Evolutionary conservation across 805 yeast genomes (phyloP), one percentile per base, ranked within the genome.

Genomic region (Maudiozyma pseudohumilis): DNA sequence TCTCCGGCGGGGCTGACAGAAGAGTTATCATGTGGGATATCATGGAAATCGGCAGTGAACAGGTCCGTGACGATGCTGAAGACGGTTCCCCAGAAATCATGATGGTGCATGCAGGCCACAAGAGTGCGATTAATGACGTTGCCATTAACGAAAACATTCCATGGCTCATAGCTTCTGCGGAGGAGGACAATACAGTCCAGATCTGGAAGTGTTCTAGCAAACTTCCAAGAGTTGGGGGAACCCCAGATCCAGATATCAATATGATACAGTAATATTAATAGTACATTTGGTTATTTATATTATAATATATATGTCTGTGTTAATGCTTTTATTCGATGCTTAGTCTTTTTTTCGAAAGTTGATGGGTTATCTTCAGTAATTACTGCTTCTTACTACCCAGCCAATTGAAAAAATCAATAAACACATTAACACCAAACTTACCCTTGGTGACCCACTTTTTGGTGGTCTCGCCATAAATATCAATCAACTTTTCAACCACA

Each of bases 61-160:
- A 84, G 56, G 70, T 69, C 11, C 87, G 77, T 47, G 95, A 85
- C 47, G 95, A 86, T 53, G 82, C 86, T 22, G 94, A 82, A 46
- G 96, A 86, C 51, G 96, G 94, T 28, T 81, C 81, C 20, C 89
- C 95, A 4, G 96, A 86, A 56, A 61, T 86, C 25, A 65, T 85
- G 49, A 81, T 85, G 87, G 81, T 86, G 79, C 95, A 86, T 55
- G 94, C 94, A 27, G 95, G 95, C 16, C 95, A 86, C 53, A 78
- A 87, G 15, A 80, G 85, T 13, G 68, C 80, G 5, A 78, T 83
- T 13, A 76, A 78, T 30, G 94, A 83, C 55, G 66, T 83, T 46
- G 70, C 77, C 24, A 77, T 84, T 68, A 80, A 77, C 52, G 76
- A 78, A 5, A 53, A 55, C 28, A 68, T 76, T 40, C 83, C 83